Evolutionary conservation across 495 filamentous ascomycete genomes (phyloP).

Genomic region (Clohesyomyces aquaticus): DNA sequence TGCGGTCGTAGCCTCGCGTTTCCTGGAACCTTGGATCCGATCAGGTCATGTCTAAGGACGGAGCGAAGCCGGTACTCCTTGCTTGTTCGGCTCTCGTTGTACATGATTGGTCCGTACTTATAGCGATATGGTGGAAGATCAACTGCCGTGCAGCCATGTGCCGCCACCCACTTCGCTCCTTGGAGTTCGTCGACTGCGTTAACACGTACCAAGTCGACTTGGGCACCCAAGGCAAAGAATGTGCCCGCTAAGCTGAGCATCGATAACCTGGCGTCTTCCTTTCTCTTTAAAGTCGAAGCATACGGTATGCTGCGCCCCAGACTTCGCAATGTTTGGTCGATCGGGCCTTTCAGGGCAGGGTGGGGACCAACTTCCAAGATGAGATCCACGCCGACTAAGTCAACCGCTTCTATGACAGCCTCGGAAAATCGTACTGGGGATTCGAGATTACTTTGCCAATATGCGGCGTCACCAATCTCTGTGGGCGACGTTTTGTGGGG

Average conservation of each 20-base stretch:
- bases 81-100: background rate
- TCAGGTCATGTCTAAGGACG: background rate
- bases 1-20: background rate
- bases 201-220: slow-evolving; percentile 10
- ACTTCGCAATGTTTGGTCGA: slow-evolving; percentile 19
- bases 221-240: slow-evolving; percentile 15
- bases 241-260: slow-evolving; percentile 11
- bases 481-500: background rate
- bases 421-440: slow-evolving; percentile 22
- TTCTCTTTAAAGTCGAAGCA: slow-evolving; percentile 7
- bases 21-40: background rate
- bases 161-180: background rate
- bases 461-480: background rate
- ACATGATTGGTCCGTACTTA: background rate
- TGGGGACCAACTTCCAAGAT: slow-evolving; percentile 37
- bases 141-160: background rate
- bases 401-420: slow-evolving; percentile 5
- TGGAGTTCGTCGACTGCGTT: slow-evolving; percentile 18
- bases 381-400: background rate
- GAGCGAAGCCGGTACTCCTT: background rate
- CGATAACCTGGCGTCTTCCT: background rate
- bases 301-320: background rate
- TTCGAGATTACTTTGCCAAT: slow-evolving; percentile 29
- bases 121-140: background rate
- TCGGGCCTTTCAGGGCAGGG: slow-evolving; percentile 8